phyloP scores from a whole-genome alignment of 352 stramenopile species.

The Phytophthora pisi region DNA sequence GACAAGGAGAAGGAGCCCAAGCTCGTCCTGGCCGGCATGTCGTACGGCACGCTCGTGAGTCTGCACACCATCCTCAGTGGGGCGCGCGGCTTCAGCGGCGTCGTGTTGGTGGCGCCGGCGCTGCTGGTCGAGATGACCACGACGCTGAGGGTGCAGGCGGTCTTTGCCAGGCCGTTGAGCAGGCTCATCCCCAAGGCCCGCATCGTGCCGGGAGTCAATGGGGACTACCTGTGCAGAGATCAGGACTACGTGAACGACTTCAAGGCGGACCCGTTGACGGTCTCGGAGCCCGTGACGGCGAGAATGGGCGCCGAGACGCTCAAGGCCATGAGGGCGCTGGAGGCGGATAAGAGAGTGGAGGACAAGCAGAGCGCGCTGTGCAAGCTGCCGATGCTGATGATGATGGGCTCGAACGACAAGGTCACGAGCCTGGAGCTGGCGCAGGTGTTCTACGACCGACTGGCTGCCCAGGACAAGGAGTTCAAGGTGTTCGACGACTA shows the following conservation, averaged over 20 bases:
- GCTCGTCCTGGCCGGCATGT: constrained; percentile 67
- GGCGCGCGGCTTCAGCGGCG: constrained; percentile 45
- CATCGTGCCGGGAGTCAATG: constrained; percentile 67
- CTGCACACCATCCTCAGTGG: constrained; percentile 60
- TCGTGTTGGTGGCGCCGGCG: constrained; percentile 62
- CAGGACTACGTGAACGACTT: constrained; percentile 53
- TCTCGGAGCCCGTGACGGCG: constrained; percentile 40
- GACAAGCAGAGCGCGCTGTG: constrained; percentile 37
- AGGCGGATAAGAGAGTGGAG: constrained; percentile 39
- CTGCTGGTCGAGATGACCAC: constrained; percentile 62
- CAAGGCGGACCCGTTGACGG: constrained; percentile 52
- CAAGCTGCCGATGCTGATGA: constrained; percentile 39
- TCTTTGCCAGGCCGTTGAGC: constrained; percentile 49
- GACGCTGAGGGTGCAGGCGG: constrained; percentile 45
- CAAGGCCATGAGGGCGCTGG: constrained; percentile 43
- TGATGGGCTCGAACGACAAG: constrained; percentile 63
- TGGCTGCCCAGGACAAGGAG: constrained; percentile 57
- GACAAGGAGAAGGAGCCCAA: constrained; percentile 23
- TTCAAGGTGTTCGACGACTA: constrained; percentile 62
- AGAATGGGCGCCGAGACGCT: constrained; percentile 54
- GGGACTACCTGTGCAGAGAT: constrained; percentile 27
- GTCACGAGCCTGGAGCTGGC: constrained; percentile 56
- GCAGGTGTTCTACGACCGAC: constrained; percentile 49
- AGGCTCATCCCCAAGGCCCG: constrained; percentile 51
- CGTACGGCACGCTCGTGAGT: constrained; percentile 64